These are phyloP conservation scores for Quercus dentata DNA, from an alignment of 306 rosid species.

Conservation along the genomic window DNA sequence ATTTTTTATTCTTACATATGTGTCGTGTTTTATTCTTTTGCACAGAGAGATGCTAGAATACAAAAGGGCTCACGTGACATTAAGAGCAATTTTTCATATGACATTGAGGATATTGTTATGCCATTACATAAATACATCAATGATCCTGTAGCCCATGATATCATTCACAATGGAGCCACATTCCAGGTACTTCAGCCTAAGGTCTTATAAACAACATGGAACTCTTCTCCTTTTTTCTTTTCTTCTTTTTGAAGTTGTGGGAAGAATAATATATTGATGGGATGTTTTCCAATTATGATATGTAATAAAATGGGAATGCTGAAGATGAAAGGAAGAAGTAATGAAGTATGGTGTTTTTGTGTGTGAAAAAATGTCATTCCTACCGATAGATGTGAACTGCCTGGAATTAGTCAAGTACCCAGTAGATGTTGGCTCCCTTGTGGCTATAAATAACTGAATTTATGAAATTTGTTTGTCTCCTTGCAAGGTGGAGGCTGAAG, in stretches of 20 bases:
- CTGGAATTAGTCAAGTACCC: background rate
- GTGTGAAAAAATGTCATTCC: background rate
- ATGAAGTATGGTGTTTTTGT: background rate
- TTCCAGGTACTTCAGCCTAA: constrained; percentile 70
- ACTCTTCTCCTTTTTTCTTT: constrained; percentile 11
- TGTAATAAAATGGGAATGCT: background rate
- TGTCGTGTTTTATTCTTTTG: constrained; percentile 27
- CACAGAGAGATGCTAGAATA: constrained; percentile 66
- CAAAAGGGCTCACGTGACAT: constrained; percentile 24
- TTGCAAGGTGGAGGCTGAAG: too few relatives aligned
- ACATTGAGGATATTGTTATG: constrained; percentile 76
- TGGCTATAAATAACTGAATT: constrained; percentile 9
- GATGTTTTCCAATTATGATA: too few relatives aligned
- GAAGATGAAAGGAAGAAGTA: background rate
- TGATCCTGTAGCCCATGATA: constrained; percentile 64
- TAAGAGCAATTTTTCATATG: constrained; percentile 49
- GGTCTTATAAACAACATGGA: constrained; percentile 7
- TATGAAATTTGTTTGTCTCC: background rate
- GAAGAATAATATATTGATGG: background rate
- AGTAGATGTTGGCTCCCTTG: background rate
- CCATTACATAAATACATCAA: constrained; percentile 76
- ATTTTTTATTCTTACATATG: constrained; percentile 12
- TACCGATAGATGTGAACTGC: background rate
- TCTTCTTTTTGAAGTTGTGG: background rate
- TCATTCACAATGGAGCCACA: constrained; percentile 92